These are phyloP conservation scores for Hyaloscypha variabilis DNA, from an alignment of 495 filamentous ascomycete species.

Conservation along the genomic window DNA sequence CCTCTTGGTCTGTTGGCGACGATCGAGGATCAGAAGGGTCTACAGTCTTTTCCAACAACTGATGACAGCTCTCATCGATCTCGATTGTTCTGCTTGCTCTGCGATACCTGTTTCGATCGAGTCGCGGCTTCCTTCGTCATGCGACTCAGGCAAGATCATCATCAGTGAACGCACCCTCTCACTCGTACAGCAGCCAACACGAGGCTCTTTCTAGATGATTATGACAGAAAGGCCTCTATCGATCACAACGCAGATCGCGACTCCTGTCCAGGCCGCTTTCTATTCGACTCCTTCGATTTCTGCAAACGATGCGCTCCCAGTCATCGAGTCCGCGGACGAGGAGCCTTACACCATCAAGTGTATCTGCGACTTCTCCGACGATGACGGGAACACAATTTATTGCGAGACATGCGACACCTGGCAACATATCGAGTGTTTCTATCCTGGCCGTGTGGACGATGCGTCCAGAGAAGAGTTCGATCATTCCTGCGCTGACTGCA, in stretches of 20 bases:
- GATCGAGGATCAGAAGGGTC: slow-evolving; percentile 6
- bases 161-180: slow-evolving; percentile 50
- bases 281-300: slow-evolving; percentile 54
- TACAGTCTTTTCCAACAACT: slow-evolving; percentile 24
- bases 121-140: slow-evolving; percentile 51
- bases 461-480: slow-evolving; percentile 66
- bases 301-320: slow-evolving; percentile 58
- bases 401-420: slow-evolving; percentile 96
- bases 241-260: slow-evolving; percentile 55
- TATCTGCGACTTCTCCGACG: slow-evolving; percentile 88
- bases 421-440: slow-evolving; percentile 98
- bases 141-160: slow-evolving; percentile 51
- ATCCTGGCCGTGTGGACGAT: slow-evolving; percentile 68
- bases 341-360: slow-evolving; percentile 97
- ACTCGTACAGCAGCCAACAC: slow-evolving; percentile 58
- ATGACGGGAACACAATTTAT: slow-evolving; percentile 96
- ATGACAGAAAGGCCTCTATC: slow-evolving; percentile 89
- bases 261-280: slow-evolving; percentile 48
- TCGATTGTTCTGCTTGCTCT: slow-evolving; percentile 32
- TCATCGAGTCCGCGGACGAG: slow-evolving; percentile 66
- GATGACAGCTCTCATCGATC: slow-evolving; percentile 28
- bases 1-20: slow-evolving; percentile 5
- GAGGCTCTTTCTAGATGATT: slow-evolving; percentile 79
- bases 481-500: slow-evolving; percentile 87
- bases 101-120: slow-evolving; percentile 33